Base-by-base conservation (phyloP, 2,329 filamentous ascomycete genomes). In the Onygenales sp. region DNA sequence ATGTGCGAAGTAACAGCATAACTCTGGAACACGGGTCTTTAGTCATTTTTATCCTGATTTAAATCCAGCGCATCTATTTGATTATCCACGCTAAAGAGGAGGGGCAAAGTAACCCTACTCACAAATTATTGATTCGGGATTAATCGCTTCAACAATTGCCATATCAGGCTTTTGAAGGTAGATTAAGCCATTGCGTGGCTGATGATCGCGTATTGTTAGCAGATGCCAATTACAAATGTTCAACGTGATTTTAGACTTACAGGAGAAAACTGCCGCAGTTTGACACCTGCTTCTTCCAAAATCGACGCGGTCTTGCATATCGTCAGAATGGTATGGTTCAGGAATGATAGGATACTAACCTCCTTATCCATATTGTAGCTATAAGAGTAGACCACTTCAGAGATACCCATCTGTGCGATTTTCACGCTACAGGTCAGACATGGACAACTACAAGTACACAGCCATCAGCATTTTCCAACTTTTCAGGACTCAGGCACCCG, bases 391-490 rank as follows among this genome's bases (percentile, higher is more conserved):
- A 98, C 91, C 11, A 98, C 93, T 75, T 98, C 93, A 43, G 82
- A 83, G 60, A 98, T 95, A 14, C 93, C 93, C 7, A 97, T 89
- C 73, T 98, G 93, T 21, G 89, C 88, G 64, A 98, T 97, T 75
- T 98, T 98, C 75, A 98, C 95, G 64, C 89, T 95, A 71, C 93
- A 98, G 2, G 93, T 98, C 69, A 98, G 76, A 68, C 93, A 98
- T 3, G 93, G 93, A 70, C 93, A 98, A 0, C 78, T 81, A 56
- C 49, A 46, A 51, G 43, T 43, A 44, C 14, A 54, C 17, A 48
- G 46, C 53, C 41, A 53, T 45, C 31, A 49, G 59, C 21, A 54
- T 56, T 49, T 35, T 17, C 44, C 36, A 45, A 43, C 8, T 32
- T 43, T n/a, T 50, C 21, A 54, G 27, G 27, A 33, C 31, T 36